A percentile compares a stretch with the other conserved stretches of the same genome.
Evolutionary conservation across 352 stramenopile genomes (phyloP).

Genomic region (Globisporangium nagaii): DNA sequence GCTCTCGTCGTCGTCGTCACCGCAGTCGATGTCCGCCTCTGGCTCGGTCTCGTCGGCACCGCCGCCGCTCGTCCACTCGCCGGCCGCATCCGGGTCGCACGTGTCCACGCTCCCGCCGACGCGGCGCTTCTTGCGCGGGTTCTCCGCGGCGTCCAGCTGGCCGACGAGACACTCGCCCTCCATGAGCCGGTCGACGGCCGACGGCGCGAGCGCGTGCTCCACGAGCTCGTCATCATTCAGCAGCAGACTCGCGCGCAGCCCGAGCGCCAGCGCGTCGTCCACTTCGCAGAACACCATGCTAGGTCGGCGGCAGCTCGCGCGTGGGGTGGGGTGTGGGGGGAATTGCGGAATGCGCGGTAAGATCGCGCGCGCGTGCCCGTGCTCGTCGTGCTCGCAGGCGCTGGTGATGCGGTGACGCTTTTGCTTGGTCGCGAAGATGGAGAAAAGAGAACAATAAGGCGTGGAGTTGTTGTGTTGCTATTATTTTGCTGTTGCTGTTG

Average conservation of each 20-base stretch:
- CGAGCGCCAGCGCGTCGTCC: slow-evolving; percentile 5
- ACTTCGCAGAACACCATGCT: slow-evolving; percentile 10
- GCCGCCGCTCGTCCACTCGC: neutral
- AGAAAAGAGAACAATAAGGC: too few relatives aligned
- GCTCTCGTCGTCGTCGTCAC: slow-evolving; percentile 18
- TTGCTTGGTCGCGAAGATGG: too few relatives aligned
- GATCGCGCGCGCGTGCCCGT: too few relatives aligned
- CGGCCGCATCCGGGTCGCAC: neutral
- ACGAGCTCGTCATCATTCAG: slow-evolving; percentile 27
- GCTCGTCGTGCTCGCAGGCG: too few relatives aligned
- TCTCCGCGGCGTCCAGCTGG: slow-evolving; percentile 19
- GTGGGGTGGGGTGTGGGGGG: neutral
- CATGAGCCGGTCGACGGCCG: slow-evolving; percentile 35
- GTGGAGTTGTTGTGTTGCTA: too few relatives aligned
- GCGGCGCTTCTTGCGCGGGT: slow-evolving; percentile 20
- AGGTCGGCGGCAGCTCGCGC: neutral
- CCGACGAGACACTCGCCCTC: slow-evolving; percentile 38
- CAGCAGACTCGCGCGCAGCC: slow-evolving; percentile 8
- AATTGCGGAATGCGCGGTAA: slow-evolving; percentile 4
- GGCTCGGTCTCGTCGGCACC: neutral
- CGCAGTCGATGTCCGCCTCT: slow-evolving; percentile 7
- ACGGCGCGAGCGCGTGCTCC: slow-evolving; percentile 25
- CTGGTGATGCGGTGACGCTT: too few relatives aligned
- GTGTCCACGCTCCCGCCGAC: slow-evolving; percentile 6
- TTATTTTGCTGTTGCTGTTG: too few relatives aligned